Conservation (phyloP, 2,329 filamentous ascomycete species). For the Colletotrichum trifolii region DNA sequence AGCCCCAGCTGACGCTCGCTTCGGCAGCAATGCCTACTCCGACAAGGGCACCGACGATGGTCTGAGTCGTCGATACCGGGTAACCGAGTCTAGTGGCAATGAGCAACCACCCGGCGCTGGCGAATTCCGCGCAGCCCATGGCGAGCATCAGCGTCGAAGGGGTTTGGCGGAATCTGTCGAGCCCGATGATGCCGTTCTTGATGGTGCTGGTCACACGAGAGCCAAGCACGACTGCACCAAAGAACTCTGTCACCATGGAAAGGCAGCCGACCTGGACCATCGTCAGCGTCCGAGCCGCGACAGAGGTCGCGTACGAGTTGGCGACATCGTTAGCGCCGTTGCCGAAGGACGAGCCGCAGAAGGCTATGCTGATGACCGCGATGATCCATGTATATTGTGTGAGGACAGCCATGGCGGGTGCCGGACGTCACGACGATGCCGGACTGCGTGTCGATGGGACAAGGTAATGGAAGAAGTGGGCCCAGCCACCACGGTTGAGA, state of each 20-base stretch:
- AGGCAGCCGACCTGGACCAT: conserved; percentile 63
- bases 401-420: conserved; percentile 25
- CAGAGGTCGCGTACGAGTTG: conserved; percentile 64
- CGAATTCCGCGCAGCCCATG: conserved; percentile 35
- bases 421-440: background rate
- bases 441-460: background rate
- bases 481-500: too few relatives aligned
- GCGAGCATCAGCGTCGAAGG: conserved; percentile 31
- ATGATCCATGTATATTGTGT: conserved; percentile 37
- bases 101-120: conserved; percentile 34
- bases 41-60: conserved; percentile 34
- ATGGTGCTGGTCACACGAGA: conserved; percentile 55
- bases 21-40: conserved; percentile 44
- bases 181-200: conserved; percentile 55
- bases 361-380: conserved; percentile 34
- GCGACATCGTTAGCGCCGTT: conserved; percentile 37
- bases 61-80: conserved; percentile 34
- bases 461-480: background rate
- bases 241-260: conserved; percentile 60
- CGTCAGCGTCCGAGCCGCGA: conserved; percentile 61
- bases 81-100: conserved; percentile 33
- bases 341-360: conserved; percentile 34
- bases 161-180: conserved; percentile 47
- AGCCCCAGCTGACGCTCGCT: conserved; percentile 39
- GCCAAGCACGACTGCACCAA: conserved; percentile 63